Evolutionary conservation across 1,284 basidiomycete genomes (phyloP).

Genomic region (Rhodotorula sp.): DNA sequence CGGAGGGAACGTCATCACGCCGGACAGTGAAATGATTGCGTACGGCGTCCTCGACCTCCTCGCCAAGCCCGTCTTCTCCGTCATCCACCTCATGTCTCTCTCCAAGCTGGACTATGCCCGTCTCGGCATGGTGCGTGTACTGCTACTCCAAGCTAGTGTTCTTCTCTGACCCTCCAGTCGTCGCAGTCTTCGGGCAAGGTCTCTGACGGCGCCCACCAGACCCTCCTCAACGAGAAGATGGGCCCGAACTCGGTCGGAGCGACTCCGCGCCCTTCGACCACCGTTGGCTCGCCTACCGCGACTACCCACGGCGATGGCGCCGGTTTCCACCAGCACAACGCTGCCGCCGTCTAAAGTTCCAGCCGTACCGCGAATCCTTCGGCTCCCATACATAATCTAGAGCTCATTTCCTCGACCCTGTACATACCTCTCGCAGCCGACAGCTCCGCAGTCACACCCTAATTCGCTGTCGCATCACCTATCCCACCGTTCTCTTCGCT

Average conservation of each 20-base stretch:
- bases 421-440: too few relatives aligned
- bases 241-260: constrained; percentile 6
- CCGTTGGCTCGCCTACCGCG: background rate
- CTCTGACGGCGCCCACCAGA: constrained; percentile 27
- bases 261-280: constrained; percentile 19
- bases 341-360: background rate
- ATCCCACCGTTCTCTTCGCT: too few relatives aligned
- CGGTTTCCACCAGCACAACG: constrained; percentile 4
- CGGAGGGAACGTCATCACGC: constrained; percentile 55
- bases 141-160: background rate
- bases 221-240: constrained; percentile 21
- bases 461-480: too few relatives aligned
- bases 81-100: constrained; percentile 48
- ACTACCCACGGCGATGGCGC: background rate
- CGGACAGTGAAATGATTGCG: constrained; percentile 44
- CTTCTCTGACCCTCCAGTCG: too few relatives aligned
- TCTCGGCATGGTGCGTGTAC: constrained; percentile 39
- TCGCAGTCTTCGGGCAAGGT: constrained; percentile 17
- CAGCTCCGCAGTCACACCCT: background rate
- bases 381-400: too few relatives aligned
- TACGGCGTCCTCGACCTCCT: constrained; percentile 63
- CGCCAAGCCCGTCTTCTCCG: constrained; percentile 57
- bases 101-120: constrained; percentile 45
- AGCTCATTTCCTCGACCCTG: too few relatives aligned
- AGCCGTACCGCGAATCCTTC: too few relatives aligned